Base-by-base conservation (phyloP, 2,329 filamentous ascomycete species). In the Raffaelea albimanens region DNA sequence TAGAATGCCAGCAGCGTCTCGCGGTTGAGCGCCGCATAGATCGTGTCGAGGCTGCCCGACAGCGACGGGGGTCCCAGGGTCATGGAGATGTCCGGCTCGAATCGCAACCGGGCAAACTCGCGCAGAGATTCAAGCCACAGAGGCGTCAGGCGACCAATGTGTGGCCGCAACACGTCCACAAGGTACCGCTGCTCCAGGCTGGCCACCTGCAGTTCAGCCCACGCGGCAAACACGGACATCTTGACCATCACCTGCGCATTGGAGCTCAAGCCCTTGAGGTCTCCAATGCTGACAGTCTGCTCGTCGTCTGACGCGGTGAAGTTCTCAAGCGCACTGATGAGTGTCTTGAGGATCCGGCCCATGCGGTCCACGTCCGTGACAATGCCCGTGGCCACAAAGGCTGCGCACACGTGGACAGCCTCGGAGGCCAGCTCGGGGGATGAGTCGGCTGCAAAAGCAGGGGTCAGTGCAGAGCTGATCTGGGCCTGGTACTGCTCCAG, bases 171-270 rank as follows among this genome's bases (percentile, higher is more conserved):
- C 11, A 98, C 90, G 53, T 93, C 82, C 18, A 87, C 77, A 16
- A 98, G 73, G 59, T 98, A 97, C 45, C 80, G 82, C 57, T 97
- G 91, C 60, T 97, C 91, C 4, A 81, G 82, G 65, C 91, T 97
- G 22, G 93, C 89, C 52, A 98, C 90, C 65, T 98, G 93, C 29
- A 98, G 74, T 61, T 96, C 88, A 4, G 93, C 94, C 93, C 93
- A 98, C 1, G 91, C 93, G 2, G 91, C 93, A 63, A 95, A 95
- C 2, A 98, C 85, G 0, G 93, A 85, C 79, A 97, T 93, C 65
- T 95, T 95, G 47, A 98, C 88, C 93, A 98, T 98, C 43, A 96
- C 88, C 60, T 94, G 87, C 1, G 93, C 91, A 62, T 98, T 98
- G 2, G 91, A 89, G 61, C 90, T 96, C 18, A 98, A 78, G 0